Percentiles rank a stretch among this genome's conserved stretches.
phyloP scores from a whole-genome alignment of 2,329 filamentous ascomycete genomes.

The Hawksworthiomyces lignivorus region DNA sequence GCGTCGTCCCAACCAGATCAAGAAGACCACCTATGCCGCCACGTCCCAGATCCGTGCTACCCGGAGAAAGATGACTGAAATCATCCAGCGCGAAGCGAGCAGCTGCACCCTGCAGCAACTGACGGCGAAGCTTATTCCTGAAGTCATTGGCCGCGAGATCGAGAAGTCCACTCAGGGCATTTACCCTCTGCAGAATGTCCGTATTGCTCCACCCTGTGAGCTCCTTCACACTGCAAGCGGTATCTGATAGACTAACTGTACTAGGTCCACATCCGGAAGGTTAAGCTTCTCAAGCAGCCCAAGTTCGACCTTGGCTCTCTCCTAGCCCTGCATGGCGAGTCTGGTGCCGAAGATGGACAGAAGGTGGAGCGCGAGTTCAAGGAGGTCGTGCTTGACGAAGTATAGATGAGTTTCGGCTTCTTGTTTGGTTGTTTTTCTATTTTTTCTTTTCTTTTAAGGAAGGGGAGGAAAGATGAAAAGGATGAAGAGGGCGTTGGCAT shows the following conservation, averaged over 20 bases:
- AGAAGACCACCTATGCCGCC: constrained; percentile 99
- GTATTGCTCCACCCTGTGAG: constrained; percentile 20
- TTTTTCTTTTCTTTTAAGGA: constrained; percentile 5
- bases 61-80: constrained; percentile 99
- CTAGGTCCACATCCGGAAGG: constrained; percentile 99
- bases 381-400: constrained; percentile 88
- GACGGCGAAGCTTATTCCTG: constrained; percentile 96
- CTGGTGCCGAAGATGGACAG: constrained; percentile 90
- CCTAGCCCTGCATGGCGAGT: constrained; percentile 96
- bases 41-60: constrained; percentile 97
- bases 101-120: constrained; percentile 94
- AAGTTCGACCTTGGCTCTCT: constrained; percentile 99
- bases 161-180: constrained; percentile 99
- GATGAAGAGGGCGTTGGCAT: constrained; percentile 11
- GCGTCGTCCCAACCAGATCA: constrained; percentile 98
- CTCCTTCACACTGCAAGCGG: constrained; percentile 3
- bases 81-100: constrained; percentile 92
- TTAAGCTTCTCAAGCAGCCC: constrained; percentile 96
- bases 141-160: constrained; percentile 99
- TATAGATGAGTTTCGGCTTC: constrained; percentile 51
- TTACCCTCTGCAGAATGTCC: constrained; percentile 97
- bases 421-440: constrained; percentile 8
- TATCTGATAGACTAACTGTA: constrained; percentile 1
- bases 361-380: constrained; percentile 99
- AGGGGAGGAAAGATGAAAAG: constrained; percentile 5